Conservation (phyloP, 768 basidiomycete genomes). For the Lentinus tigrinus region DNA sequence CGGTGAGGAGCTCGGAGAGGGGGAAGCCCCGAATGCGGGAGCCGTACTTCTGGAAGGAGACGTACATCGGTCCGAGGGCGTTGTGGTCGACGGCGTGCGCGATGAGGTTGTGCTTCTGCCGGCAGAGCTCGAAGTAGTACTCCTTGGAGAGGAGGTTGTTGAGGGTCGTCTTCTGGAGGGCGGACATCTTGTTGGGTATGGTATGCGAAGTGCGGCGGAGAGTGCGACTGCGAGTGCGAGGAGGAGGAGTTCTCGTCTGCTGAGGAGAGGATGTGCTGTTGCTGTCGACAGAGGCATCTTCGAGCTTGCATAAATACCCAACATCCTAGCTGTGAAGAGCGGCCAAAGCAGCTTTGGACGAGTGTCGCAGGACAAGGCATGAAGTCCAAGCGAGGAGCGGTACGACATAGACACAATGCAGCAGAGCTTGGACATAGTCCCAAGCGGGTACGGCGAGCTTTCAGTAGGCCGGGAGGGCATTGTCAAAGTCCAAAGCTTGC, state of each 20-base stretch:
- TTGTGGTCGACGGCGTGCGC: background rate
- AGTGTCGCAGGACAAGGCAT: too few relatives aligned
- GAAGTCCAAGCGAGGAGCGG: too few relatives aligned
- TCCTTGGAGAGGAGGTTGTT: background rate
- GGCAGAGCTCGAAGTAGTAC: background rate
- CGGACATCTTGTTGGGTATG: background rate
- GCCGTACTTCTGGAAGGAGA: background rate
- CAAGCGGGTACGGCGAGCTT: too few relatives aligned
- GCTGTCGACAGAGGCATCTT: too few relatives aligned
- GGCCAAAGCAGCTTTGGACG: too few relatives aligned
- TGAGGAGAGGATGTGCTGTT: background rate
- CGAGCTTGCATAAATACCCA: too few relatives aligned
- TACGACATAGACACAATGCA: too few relatives aligned
- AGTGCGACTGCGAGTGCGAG: background rate
- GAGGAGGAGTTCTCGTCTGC: background rate
- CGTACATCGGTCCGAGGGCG: background rate
- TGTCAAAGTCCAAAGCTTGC: too few relatives aligned
- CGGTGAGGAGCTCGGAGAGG: background rate
- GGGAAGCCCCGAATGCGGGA: background rate
- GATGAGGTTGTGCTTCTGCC: background rate
- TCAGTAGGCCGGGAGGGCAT: too few relatives aligned
- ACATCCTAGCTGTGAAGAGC: too few relatives aligned
- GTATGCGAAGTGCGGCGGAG: background rate
- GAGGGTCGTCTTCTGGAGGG: background rate
- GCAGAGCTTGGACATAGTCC: too few relatives aligned